Percentiles rank a stretch among this genome's conserved stretches.
Evolutionary conservation across 1,284 basidiomycete genomes (phyloP).

Genomic region (Fereydounia khargensis): DNA sequence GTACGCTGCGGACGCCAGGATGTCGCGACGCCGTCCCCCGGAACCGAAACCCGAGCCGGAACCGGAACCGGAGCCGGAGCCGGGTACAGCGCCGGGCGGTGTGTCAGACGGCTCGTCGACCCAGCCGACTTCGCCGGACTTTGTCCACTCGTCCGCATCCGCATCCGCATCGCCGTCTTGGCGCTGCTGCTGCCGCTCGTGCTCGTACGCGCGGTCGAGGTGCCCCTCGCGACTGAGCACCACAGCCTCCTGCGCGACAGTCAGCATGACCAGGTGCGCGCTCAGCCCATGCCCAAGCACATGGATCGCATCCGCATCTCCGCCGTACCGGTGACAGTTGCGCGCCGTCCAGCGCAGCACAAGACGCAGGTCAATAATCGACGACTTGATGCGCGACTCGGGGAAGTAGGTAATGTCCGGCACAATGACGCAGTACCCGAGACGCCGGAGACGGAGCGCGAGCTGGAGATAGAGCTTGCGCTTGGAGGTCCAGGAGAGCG

Average conservation of each 20-base stretch:
- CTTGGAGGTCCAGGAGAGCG: constrained; percentile 25
- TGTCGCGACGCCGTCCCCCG: background rate
- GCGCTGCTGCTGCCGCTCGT: background rate
- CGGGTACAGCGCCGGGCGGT: constrained; percentile 30
- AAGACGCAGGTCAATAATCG: constrained; percentile 53
- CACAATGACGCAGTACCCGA: constrained; percentile 58
- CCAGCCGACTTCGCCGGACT: constrained; percentile 36
- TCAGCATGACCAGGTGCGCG: constrained; percentile 57
- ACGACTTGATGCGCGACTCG: constrained; percentile 46
- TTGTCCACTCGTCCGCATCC: constrained; percentile 32
- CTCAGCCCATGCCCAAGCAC: constrained; percentile 58
- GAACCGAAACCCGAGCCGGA: background rate
- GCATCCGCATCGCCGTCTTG: constrained; percentile 4
- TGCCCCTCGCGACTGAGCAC: constrained; percentile 44
- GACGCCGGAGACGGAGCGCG: constrained; percentile 52
- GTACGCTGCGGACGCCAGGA: constrained; percentile 16
- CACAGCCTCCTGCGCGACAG: constrained; percentile 57
- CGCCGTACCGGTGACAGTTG: constrained; percentile 54
- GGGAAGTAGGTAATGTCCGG: constrained; percentile 58
- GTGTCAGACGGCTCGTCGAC: constrained; percentile 22
- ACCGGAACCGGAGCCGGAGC: background rate
- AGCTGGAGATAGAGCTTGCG: constrained; percentile 53
- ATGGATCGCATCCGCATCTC: constrained; percentile 55
- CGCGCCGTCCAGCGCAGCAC: constrained; percentile 57
- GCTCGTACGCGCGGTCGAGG: constrained; percentile 27